Base-by-base conservation (phyloP, 345 rosid genomes). In the Cardamine occulta region DNA sequence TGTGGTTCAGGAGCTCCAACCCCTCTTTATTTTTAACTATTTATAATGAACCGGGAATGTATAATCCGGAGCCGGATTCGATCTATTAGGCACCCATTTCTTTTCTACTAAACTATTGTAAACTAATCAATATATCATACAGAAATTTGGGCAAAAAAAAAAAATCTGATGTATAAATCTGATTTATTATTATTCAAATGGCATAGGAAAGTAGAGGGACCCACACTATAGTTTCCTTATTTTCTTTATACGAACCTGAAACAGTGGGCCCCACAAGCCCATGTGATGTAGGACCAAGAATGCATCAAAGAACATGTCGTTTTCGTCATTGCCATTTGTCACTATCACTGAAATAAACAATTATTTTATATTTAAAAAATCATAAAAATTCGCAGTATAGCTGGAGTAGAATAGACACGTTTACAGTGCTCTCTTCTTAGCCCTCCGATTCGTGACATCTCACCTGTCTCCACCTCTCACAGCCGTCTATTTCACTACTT, bases 281-380 rank as follows among this genome's bases (percentile, higher is more conserved):
- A 78, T 72, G 81, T 72, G 81, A 31, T 40, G 47, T 66, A 42
- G 81, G 15, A 68, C 77, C 68, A 23, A 4, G 10, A 48, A 10
- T 65, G 68, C 47, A 57, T 64, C 44, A 72, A 61, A 48, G 45
- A 63, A 37, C 44, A 44, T 66, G 78, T 78, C 78, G 52, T 73
- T 78, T 66, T 78, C 78, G 32, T 32, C 44, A 60, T 73, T 56
- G 29, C 76, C 76, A 64, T 58, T 57, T 72, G 76, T 77, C 80
- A 71, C 68, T 21, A 58, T 77, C 39, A 26, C 19, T 10, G 40
- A 5, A 49, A 31, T 54, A 64, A 24, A 24, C 15, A 13, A 29
- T 18, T 29, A 18, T 9, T 66, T 56, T 32, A 29, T 37, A 57
- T 39, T 24, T 40, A 10, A 42, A 51, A 66, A 47, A n/a, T 34